Evolutionary conservation across 768 basidiomycete genomes (phyloP), one percentile per base, ranked within the genome.

Genomic region (Rhodocollybia butyracea): DNA sequence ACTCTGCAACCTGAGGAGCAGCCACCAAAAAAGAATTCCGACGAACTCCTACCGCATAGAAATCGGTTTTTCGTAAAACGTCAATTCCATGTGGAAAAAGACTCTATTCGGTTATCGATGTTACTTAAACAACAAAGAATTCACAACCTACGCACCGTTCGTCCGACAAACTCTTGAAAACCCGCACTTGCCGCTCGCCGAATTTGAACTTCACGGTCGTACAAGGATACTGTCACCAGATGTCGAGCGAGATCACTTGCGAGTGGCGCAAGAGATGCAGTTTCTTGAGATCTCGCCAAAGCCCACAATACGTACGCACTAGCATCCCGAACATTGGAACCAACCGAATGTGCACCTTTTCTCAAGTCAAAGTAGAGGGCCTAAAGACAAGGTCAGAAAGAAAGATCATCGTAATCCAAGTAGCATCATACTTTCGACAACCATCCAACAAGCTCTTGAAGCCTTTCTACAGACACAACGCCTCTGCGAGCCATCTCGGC

Each of bases 271-370:
- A 95, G 73, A 29, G 79, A 71, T 5, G 79, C 66, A 31, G 79
- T 69, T 52, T 86, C 78, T 57, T 91, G 85, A 3, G 87, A 81
- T 61, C 96, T 82, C 12, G 96, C 92, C 54, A 98, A 75, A 11
- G 96, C 89, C 97, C 97, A 99, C 4, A 97, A 69, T 17, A 93
- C 91, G 71, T 98, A 99, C 27, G 94, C 82, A 29, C 95, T 90
- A 12, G 95, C 90, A 68, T 99, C 97, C 31, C 97, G 88, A 39
- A 98, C 95, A 59, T 85, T 94, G 6, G 94, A 88, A 8, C 97
- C 97, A 52, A 98, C 86, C 0, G 94, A 95, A 68, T 97, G 94
- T 0, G 93, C 82, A 34, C 92, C 92, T 70, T 92, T 91, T 0
- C 91, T 84, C 36, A 97, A 79, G 69, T 98, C 96, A 66, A 97